Percentiles rank a stretch among this genome's conserved stretches.
These are phyloP conservation scores for Paraphaeosphaeria minitans DNA, from an alignment of 2,329 filamentous ascomycete genomes.

Conservation along the genomic window DNA sequence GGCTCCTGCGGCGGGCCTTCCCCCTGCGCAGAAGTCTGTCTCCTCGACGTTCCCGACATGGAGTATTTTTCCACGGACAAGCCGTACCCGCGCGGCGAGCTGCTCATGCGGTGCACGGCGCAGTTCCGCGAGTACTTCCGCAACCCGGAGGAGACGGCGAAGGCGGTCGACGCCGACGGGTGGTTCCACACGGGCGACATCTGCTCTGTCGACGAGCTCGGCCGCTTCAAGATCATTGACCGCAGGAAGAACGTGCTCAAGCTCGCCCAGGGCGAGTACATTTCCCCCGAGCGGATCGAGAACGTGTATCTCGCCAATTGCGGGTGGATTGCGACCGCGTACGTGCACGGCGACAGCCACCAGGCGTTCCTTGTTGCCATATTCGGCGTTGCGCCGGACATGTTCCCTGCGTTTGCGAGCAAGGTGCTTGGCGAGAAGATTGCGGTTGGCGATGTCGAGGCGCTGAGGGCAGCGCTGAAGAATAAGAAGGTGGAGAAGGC, in stretches of 20 bases:
- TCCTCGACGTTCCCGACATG: slow-evolving; percentile 89
- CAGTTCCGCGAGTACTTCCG: slow-evolving; percentile 89
- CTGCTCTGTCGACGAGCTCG: slow-evolving; percentile 79
- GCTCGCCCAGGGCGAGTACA: slow-evolving; percentile 95
- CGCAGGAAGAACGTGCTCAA: slow-evolving; percentile 99
- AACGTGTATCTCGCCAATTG: slow-evolving; percentile 88
- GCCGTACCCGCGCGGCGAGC: slow-evolving; percentile 86
- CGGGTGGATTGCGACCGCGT: slow-evolving; percentile 77
- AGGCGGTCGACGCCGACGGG: slow-evolving; percentile 81
- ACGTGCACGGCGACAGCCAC: slow-evolving; percentile 86
- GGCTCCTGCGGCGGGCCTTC: slow-evolving; percentile 82
- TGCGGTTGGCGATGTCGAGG: slow-evolving; percentile 66
- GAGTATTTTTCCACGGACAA: slow-evolving; percentile 89
- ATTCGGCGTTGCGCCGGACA: slow-evolving; percentile 84
- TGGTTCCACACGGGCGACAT: slow-evolving; percentile 99
- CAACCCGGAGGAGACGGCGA: slow-evolving; percentile 84
- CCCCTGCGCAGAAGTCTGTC: slow-evolving; percentile 73
- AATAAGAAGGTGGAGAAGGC: slow-evolving; percentile 75
- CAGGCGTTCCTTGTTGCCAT: slow-evolving; percentile 83
- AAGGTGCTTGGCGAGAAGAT: slow-evolving; percentile 75
- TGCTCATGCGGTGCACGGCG: slow-evolving; percentile 79
- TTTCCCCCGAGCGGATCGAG: slow-evolving; percentile 95
- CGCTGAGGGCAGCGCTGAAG: slow-evolving; percentile 68
- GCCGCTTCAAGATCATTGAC: slow-evolving; percentile 91
- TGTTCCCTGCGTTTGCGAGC: slow-evolving; percentile 80